Base-by-base conservation (phyloP, 1,284 basidiomycete species). In the Puccinia triticina region DNA sequence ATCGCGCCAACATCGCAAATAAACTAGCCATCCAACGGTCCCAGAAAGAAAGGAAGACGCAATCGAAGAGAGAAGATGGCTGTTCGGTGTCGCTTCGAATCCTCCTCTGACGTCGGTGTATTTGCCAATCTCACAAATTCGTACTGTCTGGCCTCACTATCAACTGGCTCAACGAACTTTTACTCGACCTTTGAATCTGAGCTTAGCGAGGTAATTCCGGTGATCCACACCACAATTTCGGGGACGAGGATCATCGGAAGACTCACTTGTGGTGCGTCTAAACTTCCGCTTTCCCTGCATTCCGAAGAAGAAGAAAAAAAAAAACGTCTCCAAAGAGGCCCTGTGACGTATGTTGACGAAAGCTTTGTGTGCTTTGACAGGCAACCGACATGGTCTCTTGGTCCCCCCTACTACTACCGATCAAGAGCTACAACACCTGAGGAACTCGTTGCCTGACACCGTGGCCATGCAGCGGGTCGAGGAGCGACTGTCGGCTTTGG, bases 381-480 rank as follows among this genome's bases (percentile, higher is more conserved):
- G 79, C 48, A 97, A 98, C 89, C 91, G 94, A 85, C 95, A 99
- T 88, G 96, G 96, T 83, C 91, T 99, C 53, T 93, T 99, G 83
- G 95, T 99, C 21, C 96, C 96, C 2, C 92, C 93, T 76, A 93
- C 95, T 75, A 97, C 97, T 71, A 97, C 96, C 77, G 97, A 99
- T 87, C 96, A 98, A 87, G 97, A 99, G 88, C 91, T 99, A 10
- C 96, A 99, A 88, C 96, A 99, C 88, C 90, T 99, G 83, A 92
- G 96, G 75, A 99, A 99, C 88, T 92, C 95, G n/a, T 90, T 99
- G 34, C 97, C 97, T 0, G 95, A 98, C 84, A 85, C 91, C 16
- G 93, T 99, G 83, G 92, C 93, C 32, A 93, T 99, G 86, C 97
- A 99, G 88, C 91, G 97, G 32, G 93, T 99, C 64, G 97, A 99